Conservation (phyloP, 768 basidiomycete genomes). For the Ramaria rubella region DNA sequence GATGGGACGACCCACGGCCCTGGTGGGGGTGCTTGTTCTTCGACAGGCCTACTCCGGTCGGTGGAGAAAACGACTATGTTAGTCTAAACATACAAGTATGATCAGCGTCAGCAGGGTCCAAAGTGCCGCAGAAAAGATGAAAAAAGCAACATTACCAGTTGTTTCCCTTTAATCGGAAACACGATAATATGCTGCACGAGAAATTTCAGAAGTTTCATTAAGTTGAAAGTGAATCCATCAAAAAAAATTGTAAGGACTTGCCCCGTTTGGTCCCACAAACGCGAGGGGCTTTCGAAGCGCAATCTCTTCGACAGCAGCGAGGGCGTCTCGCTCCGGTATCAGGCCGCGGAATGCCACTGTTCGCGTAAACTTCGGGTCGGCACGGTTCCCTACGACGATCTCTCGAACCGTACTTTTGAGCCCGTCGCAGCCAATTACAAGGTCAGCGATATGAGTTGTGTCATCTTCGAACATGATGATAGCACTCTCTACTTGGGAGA, state of each 20-base stretch:
- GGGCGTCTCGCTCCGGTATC: slow-evolving; percentile 34
- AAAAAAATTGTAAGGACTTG: slow-evolving; percentile 17
- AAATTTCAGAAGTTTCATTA: background rate
- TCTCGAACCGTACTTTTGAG: slow-evolving; percentile 35
- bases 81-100: no score
- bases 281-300: slow-evolving; percentile 30
- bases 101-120: no score
- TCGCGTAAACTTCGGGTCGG: slow-evolving; percentile 33
- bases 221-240: slow-evolving; percentile 1
- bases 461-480: slow-evolving; percentile 44
- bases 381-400: slow-evolving; percentile 28
- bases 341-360: slow-evolving; percentile 45
- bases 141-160: slow-evolving; percentile 37
- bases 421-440: slow-evolving; percentile 46
- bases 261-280: slow-evolving; percentile 43
- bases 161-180: slow-evolving; percentile 40
- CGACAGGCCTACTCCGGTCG: slow-evolving; percentile 23
- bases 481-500: slow-evolving; percentile 18
- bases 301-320: slow-evolving; percentile 37
- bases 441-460: slow-evolving; percentile 37
- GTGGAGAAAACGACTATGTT: slow-evolving; percentile 43
- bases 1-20: slow-evolving; percentile 36
- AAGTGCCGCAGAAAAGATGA: background rate
- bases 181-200: slow-evolving; percentile 43
- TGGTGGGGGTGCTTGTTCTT: slow-evolving; percentile 22